Evolutionary conservation across 1,284 basidiomycete genomes (phyloP), one percentile per base, ranked within the genome.

Genomic region (Ustilago cynodontis): DNA sequence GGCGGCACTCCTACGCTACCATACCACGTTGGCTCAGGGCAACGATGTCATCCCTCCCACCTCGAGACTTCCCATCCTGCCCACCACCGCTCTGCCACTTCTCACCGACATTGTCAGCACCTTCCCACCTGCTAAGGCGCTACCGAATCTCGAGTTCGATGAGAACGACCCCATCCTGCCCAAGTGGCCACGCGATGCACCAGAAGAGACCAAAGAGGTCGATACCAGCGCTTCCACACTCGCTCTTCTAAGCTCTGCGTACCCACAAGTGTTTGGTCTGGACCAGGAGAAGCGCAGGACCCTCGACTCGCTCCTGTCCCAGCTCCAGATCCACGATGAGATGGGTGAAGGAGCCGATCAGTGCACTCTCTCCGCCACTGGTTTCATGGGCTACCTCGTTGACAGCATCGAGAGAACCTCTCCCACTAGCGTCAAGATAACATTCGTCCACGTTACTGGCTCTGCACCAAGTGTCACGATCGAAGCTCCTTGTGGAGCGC

Each of bases 1-100:
- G 71, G 69, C 77, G 6, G 70, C 74, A 8, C 73, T 85, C 3
- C 58, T 85, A 26, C 77, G 71, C 24, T 70, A 69, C 51, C 83
- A 85, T 65, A 78, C 71, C 33, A 71, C 77, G 4, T 56, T 77
- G 7, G 81, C 81, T 2, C 69, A 74, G 26, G 77, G 77, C 14
- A 71, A 77, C 59, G 82, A 82, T 29, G 70, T 80, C 8, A 71
- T 85, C 3, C 84, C 83, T 0, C 68, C 81, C 0, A 82, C 83
- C 2, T 71, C 72, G 35, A 71, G 77, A 9, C 79, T 86, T 3
- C 84, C 84, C 22, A 82, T 78, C 53, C 63, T 86, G 16, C 83
- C 84, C 1, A 61, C 71, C 1, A 85, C 84, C 11, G 82, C 82
- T 14, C 45, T 85, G 51, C 74, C 82, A 3, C 72, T 82, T 7